A percentile compares a stretch with the other conserved stretches of the same genome.
Evolutionary conservation across 2,329 filamentous ascomycete species (phyloP).

Genomic region (Neofusicoccum cordaticola): DNA sequence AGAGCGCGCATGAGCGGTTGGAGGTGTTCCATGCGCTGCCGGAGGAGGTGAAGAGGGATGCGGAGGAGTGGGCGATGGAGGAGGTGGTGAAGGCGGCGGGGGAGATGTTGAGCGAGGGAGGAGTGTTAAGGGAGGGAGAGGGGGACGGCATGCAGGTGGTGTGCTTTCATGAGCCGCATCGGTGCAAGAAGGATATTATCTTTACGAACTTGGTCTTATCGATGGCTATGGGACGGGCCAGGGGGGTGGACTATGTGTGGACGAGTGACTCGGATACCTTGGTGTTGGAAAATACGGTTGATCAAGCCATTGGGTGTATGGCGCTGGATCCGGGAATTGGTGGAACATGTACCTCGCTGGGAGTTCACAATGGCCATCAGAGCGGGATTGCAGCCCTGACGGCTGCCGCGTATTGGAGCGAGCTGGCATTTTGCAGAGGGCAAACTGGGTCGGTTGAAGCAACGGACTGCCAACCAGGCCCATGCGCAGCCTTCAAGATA

Average conservation of each 20-base stretch:
- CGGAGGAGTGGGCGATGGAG: neutral
- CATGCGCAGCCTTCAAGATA: constrained; percentile 36
- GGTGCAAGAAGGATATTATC: constrained; percentile 42
- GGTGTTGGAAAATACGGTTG: constrained; percentile 29
- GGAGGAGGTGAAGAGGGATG: neutral
- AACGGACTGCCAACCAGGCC: constrained; percentile 38
- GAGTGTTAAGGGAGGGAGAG: constrained; percentile 8
- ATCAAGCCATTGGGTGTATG: constrained; percentile 29
- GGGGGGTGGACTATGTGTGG: constrained; percentile 37
- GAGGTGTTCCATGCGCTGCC: neutral
- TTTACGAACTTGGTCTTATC: constrained; percentile 38
- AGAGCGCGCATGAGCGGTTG: neutral
- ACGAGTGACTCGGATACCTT: constrained; percentile 38
- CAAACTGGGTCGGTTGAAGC: constrained; percentile 29
- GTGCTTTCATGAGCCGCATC: constrained; percentile 36
- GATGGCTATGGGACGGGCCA: constrained; percentile 31
- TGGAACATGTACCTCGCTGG: constrained; percentile 33
- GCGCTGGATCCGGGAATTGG: constrained; percentile 33
- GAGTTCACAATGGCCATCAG: constrained; percentile 35
- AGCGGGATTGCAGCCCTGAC: constrained; percentile 30
- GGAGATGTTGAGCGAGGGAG: constrained; percentile 23
- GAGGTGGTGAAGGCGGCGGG: neutral
- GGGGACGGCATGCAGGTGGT: constrained; percentile 21
- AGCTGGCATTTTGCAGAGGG: constrained; percentile 34
- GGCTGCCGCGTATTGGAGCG: constrained; percentile 36